These are phyloP conservation scores for Arthrinium puccinioides DNA, from an alignment of 2,329 filamentous ascomycete genomes.

Conservation along the genomic window DNA sequence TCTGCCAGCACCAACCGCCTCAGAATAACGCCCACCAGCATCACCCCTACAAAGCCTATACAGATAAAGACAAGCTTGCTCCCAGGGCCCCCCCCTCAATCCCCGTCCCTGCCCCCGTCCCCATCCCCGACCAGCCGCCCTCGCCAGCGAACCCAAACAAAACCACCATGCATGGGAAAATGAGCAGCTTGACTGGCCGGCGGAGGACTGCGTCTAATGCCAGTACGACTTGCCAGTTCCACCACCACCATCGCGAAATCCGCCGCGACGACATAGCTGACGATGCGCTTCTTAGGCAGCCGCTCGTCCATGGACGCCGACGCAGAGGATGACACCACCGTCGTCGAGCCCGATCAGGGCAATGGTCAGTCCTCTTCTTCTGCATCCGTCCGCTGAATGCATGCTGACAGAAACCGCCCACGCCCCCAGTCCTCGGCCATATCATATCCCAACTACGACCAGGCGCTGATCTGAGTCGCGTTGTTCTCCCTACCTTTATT, in stretches of 20 bases:
- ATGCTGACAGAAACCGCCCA: constrained; percentile 8
- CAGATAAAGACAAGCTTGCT: too few relatives aligned
- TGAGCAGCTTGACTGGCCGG: constrained; percentile 4
- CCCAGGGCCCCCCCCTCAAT: too few relatives aligned
- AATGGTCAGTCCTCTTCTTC: constrained; percentile 59
- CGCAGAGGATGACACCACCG: constrained; percentile 65
- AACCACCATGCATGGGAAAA: constrained; percentile 1
- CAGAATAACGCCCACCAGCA: too few relatives aligned
- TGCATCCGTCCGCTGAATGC: neutral
- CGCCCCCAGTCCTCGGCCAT: constrained; percentile 71
- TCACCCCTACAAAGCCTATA: too few relatives aligned
- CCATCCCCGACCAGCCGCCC: too few relatives aligned
- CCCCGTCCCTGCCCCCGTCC: too few relatives aligned
- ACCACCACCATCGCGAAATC: neutral
- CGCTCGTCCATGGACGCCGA: constrained; percentile 44
- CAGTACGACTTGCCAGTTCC: constrained; percentile 8
- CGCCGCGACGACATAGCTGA: neutral
- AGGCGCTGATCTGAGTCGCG: constrained; percentile 87
- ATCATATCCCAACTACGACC: constrained; percentile 96
- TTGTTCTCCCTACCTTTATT: constrained; percentile 95
- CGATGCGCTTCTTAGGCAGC: constrained; percentile 13
- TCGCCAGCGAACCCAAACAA: neutral
- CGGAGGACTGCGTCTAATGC: constrained; percentile 4
- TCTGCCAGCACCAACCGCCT: too few relatives aligned
- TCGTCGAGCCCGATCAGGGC: constrained; percentile 87